Conservation (phyloP, 148 eudicot species). For the Fallopia convolvulus region DNA sequence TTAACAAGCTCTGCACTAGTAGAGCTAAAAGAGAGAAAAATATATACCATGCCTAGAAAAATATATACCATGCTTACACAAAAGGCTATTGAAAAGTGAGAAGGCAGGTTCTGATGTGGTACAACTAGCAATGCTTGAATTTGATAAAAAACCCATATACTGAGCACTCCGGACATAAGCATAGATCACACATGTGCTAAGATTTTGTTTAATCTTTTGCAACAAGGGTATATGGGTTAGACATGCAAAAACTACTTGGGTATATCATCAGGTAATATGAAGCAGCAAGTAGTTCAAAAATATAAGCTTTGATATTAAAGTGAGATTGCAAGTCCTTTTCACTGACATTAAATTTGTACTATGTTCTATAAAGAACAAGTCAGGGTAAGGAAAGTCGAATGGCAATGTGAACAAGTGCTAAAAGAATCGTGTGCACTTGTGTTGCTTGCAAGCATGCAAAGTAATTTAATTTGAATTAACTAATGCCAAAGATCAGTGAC, state of each 20-base stretch:
- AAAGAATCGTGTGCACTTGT: not conserved
- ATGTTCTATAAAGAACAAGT: not conserved
- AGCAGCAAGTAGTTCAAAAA: not conserved
- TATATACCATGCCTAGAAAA: not conserved
- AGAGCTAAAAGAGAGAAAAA: not conserved
- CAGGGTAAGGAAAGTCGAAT: not conserved
- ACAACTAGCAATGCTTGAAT: not conserved
- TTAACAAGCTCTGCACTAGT: not conserved
- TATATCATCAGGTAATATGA: not conserved
- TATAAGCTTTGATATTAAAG: not conserved
- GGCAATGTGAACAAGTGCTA: not conserved
- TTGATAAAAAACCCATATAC: not conserved
- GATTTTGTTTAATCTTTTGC: not conserved
- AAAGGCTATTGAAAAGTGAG: not conserved
- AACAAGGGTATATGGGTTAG: not conserved
- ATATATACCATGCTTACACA: not conserved
- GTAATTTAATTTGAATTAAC: not conserved
- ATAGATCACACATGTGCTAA: not conserved
- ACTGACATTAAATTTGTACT: not conserved
- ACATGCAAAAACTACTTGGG: not conserved
- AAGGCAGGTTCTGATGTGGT: not conserved
- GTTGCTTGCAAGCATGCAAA: constrained; percentile 2
- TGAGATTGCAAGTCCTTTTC: not conserved
- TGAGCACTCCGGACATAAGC: not conserved
- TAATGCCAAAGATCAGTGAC: not conserved